Percentiles rank a stretch among this genome's conserved stretches.
Evolutionary conservation across 2,329 filamentous ascomycete species (phyloP).

Genomic region (Scopulariopsis brevicaulis): DNA sequence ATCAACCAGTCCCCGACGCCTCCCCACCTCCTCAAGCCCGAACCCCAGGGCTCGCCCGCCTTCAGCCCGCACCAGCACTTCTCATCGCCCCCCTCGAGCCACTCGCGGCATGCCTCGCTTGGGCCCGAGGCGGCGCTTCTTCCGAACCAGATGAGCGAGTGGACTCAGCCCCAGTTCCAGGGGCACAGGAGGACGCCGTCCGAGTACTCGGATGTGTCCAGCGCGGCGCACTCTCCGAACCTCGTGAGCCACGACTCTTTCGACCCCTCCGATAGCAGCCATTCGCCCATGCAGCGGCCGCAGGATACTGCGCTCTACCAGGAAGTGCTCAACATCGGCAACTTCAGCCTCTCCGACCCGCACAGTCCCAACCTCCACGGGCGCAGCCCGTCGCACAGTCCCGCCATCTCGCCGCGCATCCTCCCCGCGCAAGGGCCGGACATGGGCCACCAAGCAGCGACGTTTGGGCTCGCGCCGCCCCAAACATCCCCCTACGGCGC

Average conservation of each 20-base stretch:
- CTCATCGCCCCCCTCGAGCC: conserved; percentile 32
- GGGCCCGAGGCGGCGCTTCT: conserved; percentile 46
- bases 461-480: conserved; percentile 29
- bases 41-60: conserved; percentile 38
- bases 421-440: conserved; percentile 44
- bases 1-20: conserved; percentile 45
- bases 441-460: conserved; percentile 30
- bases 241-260: conserved; percentile 69
- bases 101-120: conserved; percentile 45
- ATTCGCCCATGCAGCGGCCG: conserved; percentile 70
- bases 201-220: conserved; percentile 88
- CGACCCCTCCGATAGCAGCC: conserved; percentile 56
- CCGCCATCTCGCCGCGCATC: conserved; percentile 53
- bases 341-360: conserved; percentile 68
- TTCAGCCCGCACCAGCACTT: conserved; percentile 45
- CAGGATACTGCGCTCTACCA: conserved; percentile 45
- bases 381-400: conserved; percentile 69
- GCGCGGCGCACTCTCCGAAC: conserved; percentile 74
- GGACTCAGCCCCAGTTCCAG: conserved; percentile 54
- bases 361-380: conserved; percentile 57
- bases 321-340: conserved; percentile 45
- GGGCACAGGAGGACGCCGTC: conserved; percentile 76
- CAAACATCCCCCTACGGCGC: conserved; percentile 9
- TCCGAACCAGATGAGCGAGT: conserved; percentile 38
- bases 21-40: conserved; percentile 40